phyloP scores from a whole-genome alignment of 345 rosid genomes.

The Aurinia saxatilis region DNA sequence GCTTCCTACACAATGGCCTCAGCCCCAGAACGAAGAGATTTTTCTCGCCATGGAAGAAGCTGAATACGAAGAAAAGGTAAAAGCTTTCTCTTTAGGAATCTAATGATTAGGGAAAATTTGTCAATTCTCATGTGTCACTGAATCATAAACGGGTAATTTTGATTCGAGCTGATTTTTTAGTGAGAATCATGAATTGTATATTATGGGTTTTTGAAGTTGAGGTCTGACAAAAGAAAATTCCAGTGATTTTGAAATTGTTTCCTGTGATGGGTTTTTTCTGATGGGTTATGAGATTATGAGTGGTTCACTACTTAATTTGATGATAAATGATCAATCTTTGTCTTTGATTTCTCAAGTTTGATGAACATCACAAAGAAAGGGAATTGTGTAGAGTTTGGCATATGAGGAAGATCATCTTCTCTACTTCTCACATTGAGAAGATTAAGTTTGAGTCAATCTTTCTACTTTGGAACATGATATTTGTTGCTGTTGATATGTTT shows the following conservation, averaged over 20 bases:
- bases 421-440: not conserved
- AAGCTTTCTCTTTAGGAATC: not conserved
- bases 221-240: not conserved
- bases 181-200: not conserved
- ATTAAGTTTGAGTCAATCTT: not conserved
- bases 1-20: slow-evolving; percentile 71
- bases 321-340: not conserved
- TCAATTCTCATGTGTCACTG: not conserved
- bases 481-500: not conserved
- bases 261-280: not conserved
- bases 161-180: not conserved
- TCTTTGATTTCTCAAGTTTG: not conserved
- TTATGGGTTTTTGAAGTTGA: not conserved
- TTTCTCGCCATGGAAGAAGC: slow-evolving; percentile 90
- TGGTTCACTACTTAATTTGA: not conserved
- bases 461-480: not conserved
- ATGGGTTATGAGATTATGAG: not conserved
- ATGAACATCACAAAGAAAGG: not conserved
- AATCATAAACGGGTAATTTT: not conserved
- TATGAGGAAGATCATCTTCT: not conserved
- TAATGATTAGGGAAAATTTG: not conserved
- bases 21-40: slow-evolving; percentile 66
- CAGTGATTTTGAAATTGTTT: not conserved
- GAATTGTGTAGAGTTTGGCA: not conserved
- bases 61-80: slow-evolving; percentile 69